Base-by-base conservation (phyloP, 2,329 filamentous ascomycete species). In the Xylaria sp. region DNA sequence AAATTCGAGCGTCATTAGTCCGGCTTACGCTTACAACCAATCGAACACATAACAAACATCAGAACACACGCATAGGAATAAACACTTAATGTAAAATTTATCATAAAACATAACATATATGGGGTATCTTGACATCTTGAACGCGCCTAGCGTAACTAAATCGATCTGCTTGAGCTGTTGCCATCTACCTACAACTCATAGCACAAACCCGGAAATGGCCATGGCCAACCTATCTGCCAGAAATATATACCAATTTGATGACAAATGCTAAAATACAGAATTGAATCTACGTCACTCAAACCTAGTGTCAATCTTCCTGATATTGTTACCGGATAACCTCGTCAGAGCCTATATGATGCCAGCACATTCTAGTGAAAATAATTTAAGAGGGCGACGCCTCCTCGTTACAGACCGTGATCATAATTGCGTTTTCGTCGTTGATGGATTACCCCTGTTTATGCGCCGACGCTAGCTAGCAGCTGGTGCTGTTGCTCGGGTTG, bases 401-500 rank as follows among this genome's bases (percentile, higher is more conserved):
- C 5, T 51, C 29, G n/a, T 51, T 5, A 53, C n/a, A 53, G 27
- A 29, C 23, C 32, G 10, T 25, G 6, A 25, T 60, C 37, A 1
- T 37, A 53, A 29, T 40, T n/a, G 16, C 18, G 5, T 37, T 51
- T n/a, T 50, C 3, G n/a, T 54, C 13, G 27, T n/a, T 8, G 16
- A 40, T 21, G 1, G 1, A 6, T 57, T 29, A 9, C 6, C n/a
- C 25, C n/a, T 44, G 25, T 32, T 60, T 73, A 78, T 18, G 77
- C 77, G 2, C 76, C 76, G 44, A 78, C 77, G 60, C 76, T 75
- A 54, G 77, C 74, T 25, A 78, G 58, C 23, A 73, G 68, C n/a
- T 75, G 73, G 32, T 76, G 73, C 63, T 75, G 76, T 42, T 76
- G 73, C 60, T 79, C 77, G 16, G 77, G 78, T 25, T 78, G 71